phyloP scores from a whole-genome alignment of 2,329 filamentous ascomycete species.

The Parasarocladium wereldwijsianum region DNA sequence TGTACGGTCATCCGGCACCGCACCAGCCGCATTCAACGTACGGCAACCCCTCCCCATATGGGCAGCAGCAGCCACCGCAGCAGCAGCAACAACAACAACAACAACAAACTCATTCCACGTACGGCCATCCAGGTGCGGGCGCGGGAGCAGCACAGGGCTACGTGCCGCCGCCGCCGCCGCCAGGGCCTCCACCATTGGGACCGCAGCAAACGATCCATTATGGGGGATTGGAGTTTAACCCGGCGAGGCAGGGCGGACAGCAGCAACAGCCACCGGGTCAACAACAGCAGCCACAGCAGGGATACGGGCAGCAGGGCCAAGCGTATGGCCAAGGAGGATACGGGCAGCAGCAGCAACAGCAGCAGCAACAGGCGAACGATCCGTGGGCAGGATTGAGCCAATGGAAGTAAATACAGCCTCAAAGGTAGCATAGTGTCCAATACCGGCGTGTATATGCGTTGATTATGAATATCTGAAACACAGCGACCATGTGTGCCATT shows the following conservation, averaged over 20 bases:
- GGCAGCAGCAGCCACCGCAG: conserved; percentile 26
- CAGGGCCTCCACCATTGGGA: conserved; percentile 45
- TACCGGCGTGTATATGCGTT: no score
- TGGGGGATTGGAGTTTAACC: conserved; percentile 18
- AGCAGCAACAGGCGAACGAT: conserved; percentile 26
- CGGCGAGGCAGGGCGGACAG: conserved; percentile 14
- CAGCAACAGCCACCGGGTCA: conserved; percentile 9
- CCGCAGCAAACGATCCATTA: conserved; percentile 49
- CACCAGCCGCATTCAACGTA: conserved; percentile 43
- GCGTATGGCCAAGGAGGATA: conserved; percentile 13
- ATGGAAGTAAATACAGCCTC: conserved; percentile 38
- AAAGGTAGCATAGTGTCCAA: no score
- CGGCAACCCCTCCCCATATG: conserved; percentile 15
- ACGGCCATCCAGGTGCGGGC: no score
- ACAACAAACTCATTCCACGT: conserved; percentile 23
- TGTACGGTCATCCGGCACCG: conserved; percentile 29
- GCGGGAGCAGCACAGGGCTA: conserved; percentile 44
- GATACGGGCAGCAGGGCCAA: conserved; percentile 2
- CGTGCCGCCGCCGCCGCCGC: conserved; percentile 48
- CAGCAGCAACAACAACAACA: conserved; percentile 25
- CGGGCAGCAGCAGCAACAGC: conserved; percentile 13
- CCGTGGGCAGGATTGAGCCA: conserved; percentile 38
- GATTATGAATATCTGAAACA: no score
- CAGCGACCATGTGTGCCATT: no score
- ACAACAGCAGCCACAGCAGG: conserved; percentile 7